Conservation (phyloP, 1,139 yeast species). For the Lodderomyces pseudojiufengensis region DNA sequence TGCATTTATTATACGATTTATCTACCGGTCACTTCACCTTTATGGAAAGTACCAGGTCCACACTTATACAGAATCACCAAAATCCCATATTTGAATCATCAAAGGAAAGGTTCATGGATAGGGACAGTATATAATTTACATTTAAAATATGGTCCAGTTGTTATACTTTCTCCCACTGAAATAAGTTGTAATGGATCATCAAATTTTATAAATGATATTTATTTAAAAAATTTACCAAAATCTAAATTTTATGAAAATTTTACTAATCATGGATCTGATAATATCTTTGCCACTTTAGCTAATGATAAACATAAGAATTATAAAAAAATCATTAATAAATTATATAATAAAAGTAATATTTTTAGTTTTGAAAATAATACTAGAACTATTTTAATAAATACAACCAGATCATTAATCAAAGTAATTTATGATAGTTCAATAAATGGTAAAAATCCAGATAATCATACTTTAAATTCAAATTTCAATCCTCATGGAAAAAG, state of each 20-base stretch:
- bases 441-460: conserved; percentile 31
- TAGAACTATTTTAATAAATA: conserved; percentile 22
- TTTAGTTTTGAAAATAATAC: conserved; percentile 30
- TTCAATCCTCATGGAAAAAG: conserved; percentile 38
- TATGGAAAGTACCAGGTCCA: conserved; percentile 61
- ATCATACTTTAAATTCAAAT: conserved; percentile 28
- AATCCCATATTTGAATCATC: conserved; percentile 48
- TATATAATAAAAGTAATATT: conserved; percentile 48
- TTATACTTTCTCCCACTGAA: conserved; percentile 60
- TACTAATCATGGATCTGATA: conserved; percentile 51
- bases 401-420: conserved; percentile 23
- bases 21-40: conserved; percentile 49
- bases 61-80: conserved; percentile 43
- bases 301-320: conserved; percentile 48
- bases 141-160: conserved; percentile 53
- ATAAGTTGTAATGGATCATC: conserved; percentile 54
- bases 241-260: conserved; percentile 60
- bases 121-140: conserved; percentile 50
- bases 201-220: conserved; percentile 52
- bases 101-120: conserved; percentile 54
- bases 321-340: conserved; percentile 43
- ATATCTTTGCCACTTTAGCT: conserved; percentile 56
- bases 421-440: conserved; percentile 31
- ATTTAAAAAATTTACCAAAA: conserved; percentile 57
- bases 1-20: conserved; percentile 32